Evolutionary conservation across 2,329 filamentous ascomycete species (phyloP).

Genomic region (Cryphonectria japonica): DNA sequence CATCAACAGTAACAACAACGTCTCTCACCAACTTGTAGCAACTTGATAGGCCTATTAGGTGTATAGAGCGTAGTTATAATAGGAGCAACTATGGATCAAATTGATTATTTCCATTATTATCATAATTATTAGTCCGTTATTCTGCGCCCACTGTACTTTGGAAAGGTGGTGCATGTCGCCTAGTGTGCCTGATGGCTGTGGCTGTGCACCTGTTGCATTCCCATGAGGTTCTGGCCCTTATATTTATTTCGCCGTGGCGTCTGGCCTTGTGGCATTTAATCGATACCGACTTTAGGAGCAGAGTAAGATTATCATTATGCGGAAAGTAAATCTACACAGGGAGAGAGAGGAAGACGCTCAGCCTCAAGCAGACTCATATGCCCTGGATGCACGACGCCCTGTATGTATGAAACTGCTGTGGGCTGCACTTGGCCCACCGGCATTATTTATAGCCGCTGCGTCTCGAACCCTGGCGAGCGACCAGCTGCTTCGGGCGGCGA

Average conservation of each 20-base stretch:
- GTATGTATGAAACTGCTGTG: neutral
- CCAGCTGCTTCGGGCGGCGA: neutral
- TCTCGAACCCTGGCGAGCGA: neutral
- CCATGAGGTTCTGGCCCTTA: neutral
- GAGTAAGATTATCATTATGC: neutral
- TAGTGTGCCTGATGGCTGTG: neutral
- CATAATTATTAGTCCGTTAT: neutral
- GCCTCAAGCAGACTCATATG: neutral
- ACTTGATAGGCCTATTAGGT: neutral
- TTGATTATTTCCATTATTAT: neutral
- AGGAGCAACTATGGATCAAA: neutral
- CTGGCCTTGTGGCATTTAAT: neutral
- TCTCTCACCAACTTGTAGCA: neutral
- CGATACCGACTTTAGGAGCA: neutral
- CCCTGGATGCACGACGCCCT: neutral
- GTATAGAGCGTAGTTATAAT: neutral
- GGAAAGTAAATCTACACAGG: neutral
- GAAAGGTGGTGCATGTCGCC: neutral
- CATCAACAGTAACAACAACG: too few species aligned
- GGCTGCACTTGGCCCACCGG: neutral
- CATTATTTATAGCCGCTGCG: neutral
- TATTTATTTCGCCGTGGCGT: neutral
- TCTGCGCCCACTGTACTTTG: too few species aligned
- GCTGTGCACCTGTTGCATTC: neutral
- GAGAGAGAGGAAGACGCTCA: neutral